Evolutionary conservation across 192 early-diverging fungal species (phyloP), one percentile per base, ranked within the genome.

Genomic region (Bifiguratus adelaidae): DNA sequence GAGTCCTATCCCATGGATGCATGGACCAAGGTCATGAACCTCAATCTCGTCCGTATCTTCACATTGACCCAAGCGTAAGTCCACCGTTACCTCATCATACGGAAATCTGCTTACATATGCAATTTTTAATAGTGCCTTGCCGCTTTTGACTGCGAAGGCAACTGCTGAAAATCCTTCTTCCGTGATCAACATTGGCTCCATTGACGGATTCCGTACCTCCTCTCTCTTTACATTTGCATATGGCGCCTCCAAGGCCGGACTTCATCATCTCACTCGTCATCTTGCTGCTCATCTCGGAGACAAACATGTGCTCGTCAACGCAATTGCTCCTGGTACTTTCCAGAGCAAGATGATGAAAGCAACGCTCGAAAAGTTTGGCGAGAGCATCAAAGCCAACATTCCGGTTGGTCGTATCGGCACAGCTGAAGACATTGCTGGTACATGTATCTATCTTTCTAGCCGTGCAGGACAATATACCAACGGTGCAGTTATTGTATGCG

Each of bases 161-260:
- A 71, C 65, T 2, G 41, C 55, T 15, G 32, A 68, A 4, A 56
- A 66, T 21, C 88, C 89, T 4, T 67, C 82, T 2, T 67, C 80
- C 12, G 77, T 97, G n/a, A 94, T 97, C 69, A 97, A 94, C 60
- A 86, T 97, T 56, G 83, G 86, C 3, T 85, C 76, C 3, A 68
- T 91, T 43, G 82, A 83, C 27, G 80, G 83, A 9, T 46, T 82
- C 26, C 67, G 53, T 19, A 8, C 19, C 34, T 33, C 8, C 44
- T 7, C 13, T 15, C 2, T 24, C 26, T 15, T 15, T 44, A 81
- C 74, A 7, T 80, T 80, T 41, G 86, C 86, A 5, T 89, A 89
- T 52, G 69, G 81, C 27, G 74, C 81, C 21, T 85, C 82, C 18
- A 90, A 90, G 63, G 88, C 85, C 0, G 88, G 78, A 0, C 55